These are phyloP conservation scores for Tylopilus microsporus DNA, from an alignment of 1,284 basidiomycete genomes.

Conservation along the genomic window DNA sequence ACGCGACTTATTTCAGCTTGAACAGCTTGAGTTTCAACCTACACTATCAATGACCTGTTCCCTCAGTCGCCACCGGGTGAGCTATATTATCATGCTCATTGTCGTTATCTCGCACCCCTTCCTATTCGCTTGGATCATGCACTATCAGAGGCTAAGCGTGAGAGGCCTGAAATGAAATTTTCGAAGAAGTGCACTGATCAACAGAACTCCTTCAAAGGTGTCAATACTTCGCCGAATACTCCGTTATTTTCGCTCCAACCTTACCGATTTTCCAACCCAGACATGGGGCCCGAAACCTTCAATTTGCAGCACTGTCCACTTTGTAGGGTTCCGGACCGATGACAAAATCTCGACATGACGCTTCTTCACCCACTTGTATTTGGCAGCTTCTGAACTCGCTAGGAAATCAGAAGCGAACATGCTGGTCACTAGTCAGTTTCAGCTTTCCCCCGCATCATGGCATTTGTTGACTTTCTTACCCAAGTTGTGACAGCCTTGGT, in stretches of 20 bases:
- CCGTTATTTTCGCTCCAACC: constrained; percentile 24
- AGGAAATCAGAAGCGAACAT: constrained; percentile 5
- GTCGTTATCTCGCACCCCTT: not conserved
- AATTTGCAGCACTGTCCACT: not conserved
- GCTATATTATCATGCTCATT: not conserved
- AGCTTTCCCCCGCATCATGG: constrained; percentile 2
- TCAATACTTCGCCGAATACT: not conserved
- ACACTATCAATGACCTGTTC: not conserved
- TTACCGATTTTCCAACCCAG: constrained; percentile 9
- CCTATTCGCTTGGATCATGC: not conserved
- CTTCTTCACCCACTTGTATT: not conserved
- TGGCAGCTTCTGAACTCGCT: constrained; percentile 3
- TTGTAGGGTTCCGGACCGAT: too few species aligned
- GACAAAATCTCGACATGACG: too few species aligned
- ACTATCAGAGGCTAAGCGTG: constrained; percentile 5
- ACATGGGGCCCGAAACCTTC: not conserved
- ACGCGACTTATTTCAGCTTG: not conserved
- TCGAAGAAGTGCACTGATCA: not conserved
- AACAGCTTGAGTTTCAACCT: not conserved
- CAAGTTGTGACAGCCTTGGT: not conserved
- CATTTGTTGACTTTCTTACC: not conserved
- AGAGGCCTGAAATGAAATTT: constrained; percentile 2
- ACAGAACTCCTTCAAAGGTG: not conserved
- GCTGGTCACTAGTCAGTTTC: not conserved
- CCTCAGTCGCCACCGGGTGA: not conserved